Evolutionary conservation across 179 eudicot species (phyloP), one percentile per base, ranked within the genome.

Genomic region (Heliamphora pulchella): DNA sequence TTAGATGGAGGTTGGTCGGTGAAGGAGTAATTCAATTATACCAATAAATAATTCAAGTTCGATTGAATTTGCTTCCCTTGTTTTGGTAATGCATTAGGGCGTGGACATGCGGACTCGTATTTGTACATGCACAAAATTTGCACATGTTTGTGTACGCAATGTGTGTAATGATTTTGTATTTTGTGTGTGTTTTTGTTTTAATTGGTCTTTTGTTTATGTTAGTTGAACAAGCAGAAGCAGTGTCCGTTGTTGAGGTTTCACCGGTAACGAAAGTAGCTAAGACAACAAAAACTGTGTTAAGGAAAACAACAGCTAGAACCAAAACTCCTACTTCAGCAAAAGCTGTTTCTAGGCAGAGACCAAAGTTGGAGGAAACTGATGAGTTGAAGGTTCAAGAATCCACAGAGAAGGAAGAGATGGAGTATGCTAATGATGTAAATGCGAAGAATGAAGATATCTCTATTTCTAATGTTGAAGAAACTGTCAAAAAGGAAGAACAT

Each of bases 251-350:
- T 68, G 80, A 82, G 74, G 86, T 67, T 69, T 78, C 85, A 31
- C 88, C 86, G 54, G 77, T 81, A 46, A 57, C 78, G 11, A 88
- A 84, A 73, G 77, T 81, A n/a, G 80, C 76, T 61, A 87, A 67
- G 81, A 83, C 84, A 83, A 84, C 83, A 4, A 86, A 73, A 54
- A 85, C 80, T 71, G 78, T 85, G 75, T 89, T 84, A 69, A 87
- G 80, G 82, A 88, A 77, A 72, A 86, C 84, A 84, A 81, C 86
- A 20, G 39, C 82, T 7, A 86, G 80, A 71, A 84, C 88, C 63
- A 87, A 87, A 79, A 71, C 86, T 73, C 85, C 93, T 75, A 81
- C 87, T 47, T 80, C 91, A 7, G 89, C 86, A 2, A 88, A 86
- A 82, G 81, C 65, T 80, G 86, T 31, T 66, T 15, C 89, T 66